These are phyloP conservation scores for Argentina anserina DNA, from an alignment of 306 rosid genomes.

Conservation along the genomic window DNA sequence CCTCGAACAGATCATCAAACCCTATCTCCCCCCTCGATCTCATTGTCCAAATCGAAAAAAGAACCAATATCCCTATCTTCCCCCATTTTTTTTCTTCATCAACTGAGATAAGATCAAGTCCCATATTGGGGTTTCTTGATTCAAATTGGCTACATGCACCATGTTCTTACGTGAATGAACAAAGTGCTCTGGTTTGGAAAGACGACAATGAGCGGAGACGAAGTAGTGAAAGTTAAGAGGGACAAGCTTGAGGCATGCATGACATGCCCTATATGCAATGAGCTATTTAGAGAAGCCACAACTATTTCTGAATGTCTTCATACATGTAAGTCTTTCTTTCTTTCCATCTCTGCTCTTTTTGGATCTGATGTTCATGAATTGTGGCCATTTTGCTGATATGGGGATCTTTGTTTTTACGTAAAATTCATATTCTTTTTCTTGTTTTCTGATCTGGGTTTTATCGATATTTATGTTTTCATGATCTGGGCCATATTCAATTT, in stretches of 20 bases:
- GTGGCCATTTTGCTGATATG: conserved; percentile 1
- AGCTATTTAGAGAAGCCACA: conserved; percentile 65
- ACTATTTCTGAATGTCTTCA: conserved; percentile 94
- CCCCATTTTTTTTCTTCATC: conserved; percentile 1
- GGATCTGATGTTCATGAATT: neutral
- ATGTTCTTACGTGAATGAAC: conserved; percentile 34
- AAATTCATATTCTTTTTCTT: neutral
- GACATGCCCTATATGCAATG: conserved; percentile 75
- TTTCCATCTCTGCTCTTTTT: neutral
- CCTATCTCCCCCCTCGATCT: neutral
- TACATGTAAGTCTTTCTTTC: conserved; percentile 50
- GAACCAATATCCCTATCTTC: conserved; percentile 27
- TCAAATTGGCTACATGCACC: conserved; percentile 54
- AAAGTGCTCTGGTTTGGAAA: conserved; percentile 14
- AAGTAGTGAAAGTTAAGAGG: conserved; percentile 42
- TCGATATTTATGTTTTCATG: neutral
- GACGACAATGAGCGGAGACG: conserved; percentile 2
- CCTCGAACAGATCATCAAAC: conserved; percentile 30
- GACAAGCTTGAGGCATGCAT: conserved; percentile 60
- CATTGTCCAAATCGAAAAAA: conserved; percentile 49
- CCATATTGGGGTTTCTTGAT: neutral
- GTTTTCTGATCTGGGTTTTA: conserved; percentile 3
- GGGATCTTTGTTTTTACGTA: conserved; percentile 13
- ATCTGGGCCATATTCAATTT: conserved; percentile 2
- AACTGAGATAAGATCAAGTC: neutral